These are phyloP conservation scores for Solanum sejunctum DNA, from an alignment of 257 asterid species.

Conservation along the genomic window DNA sequence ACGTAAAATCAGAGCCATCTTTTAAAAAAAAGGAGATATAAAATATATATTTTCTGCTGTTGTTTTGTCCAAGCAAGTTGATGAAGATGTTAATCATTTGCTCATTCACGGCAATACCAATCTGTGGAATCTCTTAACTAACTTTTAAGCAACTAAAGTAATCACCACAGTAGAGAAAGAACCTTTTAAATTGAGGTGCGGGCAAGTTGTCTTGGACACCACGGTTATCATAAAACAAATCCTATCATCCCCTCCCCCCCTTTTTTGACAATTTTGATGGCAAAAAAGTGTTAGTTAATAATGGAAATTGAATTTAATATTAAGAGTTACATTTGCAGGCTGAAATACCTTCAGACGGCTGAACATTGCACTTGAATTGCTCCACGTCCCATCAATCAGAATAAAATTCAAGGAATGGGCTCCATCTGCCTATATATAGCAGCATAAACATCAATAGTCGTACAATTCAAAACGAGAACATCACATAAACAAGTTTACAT, in stretches of 20 bases:
- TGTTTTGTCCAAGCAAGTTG: neutral
- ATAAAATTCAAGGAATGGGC: conserved; percentile 49
- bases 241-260: no score
- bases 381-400: conserved; percentile 95
- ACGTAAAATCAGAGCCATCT: neutral
- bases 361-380: conserved; percentile 91
- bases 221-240: neutral
- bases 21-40: neutral
- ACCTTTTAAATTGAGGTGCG: neutral
- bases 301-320: neutral
- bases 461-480: neutral
- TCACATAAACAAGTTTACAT: neutral
- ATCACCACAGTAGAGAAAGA: neutral
- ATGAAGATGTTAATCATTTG: neutral
- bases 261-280: neutral
- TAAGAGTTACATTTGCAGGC: neutral
- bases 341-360: conserved; percentile 73
- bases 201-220: neutral
- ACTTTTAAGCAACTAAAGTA: neutral
- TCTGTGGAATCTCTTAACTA: neutral
- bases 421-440: conserved; percentile 22
- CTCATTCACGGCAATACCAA: neutral
- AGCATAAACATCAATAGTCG: neutral
- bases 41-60: neutral
- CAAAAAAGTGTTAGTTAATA: neutral